phyloP scores from a whole-genome alignment of 192 early-diverging fungal genomes.

The Backusella macrospora region DNA sequence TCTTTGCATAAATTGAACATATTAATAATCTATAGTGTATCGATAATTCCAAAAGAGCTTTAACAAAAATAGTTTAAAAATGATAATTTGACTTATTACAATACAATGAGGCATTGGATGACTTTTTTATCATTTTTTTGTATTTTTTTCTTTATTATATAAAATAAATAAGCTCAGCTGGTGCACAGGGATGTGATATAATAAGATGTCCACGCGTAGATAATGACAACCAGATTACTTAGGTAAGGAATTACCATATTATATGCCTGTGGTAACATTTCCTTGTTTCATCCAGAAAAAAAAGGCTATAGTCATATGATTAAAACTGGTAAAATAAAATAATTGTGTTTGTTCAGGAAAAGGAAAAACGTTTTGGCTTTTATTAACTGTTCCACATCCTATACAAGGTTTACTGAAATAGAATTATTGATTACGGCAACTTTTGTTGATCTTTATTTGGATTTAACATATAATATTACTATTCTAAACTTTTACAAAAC shows the following conservation, averaged over 20 bases:
- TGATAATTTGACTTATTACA: not conserved
- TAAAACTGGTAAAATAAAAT: not conserved
- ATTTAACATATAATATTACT: not conserved
- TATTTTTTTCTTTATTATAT: too few relatives aligned
- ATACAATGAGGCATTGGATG: not conserved
- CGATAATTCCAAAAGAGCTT: not conserved
- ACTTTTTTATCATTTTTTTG: not conserved
- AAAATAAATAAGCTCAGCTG: conserved; percentile 16
- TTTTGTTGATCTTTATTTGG: conserved; percentile 16
- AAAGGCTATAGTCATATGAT: not conserved
- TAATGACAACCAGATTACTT: conserved; percentile 5
- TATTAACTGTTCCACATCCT: not conserved
- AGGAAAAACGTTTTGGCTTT: not conserved
- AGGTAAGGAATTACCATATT: conserved; percentile 3
- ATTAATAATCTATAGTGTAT: not conserved
- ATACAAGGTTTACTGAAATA: not conserved
- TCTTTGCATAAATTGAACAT: conserved; percentile 2
- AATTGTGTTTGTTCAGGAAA: not conserved
- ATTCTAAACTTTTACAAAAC: not conserved
- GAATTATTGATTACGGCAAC: conserved; percentile 2
- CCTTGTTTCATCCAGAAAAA: conserved; percentile 8
- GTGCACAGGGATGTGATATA: not conserved
- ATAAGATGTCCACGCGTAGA: conserved; percentile 12
- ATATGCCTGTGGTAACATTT: not conserved
- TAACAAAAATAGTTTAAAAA: not conserved